Evolutionary conservation across 805 yeast species (phyloP), one percentile per base, ranked within the genome.

Genomic region (Phaffomyces opuntiae): DNA sequence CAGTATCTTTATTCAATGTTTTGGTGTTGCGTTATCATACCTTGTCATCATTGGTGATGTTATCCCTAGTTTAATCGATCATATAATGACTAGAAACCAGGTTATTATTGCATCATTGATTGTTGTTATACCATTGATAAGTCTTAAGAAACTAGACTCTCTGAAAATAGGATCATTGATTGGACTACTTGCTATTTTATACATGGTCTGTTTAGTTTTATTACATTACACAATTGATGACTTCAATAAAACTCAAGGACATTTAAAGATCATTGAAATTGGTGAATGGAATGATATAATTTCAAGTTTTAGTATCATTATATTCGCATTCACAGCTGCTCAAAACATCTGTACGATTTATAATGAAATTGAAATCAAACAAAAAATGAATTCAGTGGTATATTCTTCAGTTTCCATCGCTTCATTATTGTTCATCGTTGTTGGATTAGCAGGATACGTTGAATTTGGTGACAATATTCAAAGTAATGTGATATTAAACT

Each of bases 291-390:
- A 65, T 43, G 74, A 75, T 1, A 59, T 77, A 8, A 65, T 83
- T 47, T 73, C 83, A 24, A 78, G 88, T 8, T 81, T 86, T 55
- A 84, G 87, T 25, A 81, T 86, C 46, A 75, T 85, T 34, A 81
- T 86, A 13, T 82, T 86, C 63, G 93, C 95, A 1, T 86, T 75
- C 62, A 84, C 91, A 1, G 88, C 93, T 42, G 84, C 84, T 48
- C 91, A 86, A 66, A 86, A 84, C 63, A 78, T 85, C 72, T 83
- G 81, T 60, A 80, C 88, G 9, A 83, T 86, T 43, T 76, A 82
- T 56, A 81, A 83, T 56, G 95, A 86, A 62, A 67, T 84, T 51
- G 65, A 75, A 36, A 73, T 78, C 51, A 75, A 77, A 40, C 64
- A 76, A 4, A 64, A 80, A 48, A 57, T 70, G 24, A 78, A 80